These are phyloP conservation scores for Cladophialophora carrionii DNA, from an alignment of 2,329 filamentous ascomycete genomes.

Conservation along the genomic window DNA sequence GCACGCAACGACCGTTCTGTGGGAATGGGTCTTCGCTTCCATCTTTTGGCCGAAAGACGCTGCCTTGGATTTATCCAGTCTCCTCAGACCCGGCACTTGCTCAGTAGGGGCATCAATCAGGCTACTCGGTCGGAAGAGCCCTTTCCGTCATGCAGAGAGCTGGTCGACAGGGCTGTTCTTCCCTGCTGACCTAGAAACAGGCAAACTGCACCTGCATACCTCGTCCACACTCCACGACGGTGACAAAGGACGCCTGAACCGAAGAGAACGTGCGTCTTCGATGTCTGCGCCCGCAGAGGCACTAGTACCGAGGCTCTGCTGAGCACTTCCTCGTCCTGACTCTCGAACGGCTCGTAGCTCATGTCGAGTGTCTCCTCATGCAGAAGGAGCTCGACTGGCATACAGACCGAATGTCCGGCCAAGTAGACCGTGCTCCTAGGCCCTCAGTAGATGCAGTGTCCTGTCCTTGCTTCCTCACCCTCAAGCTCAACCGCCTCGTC, in stretches of 20 bases:
- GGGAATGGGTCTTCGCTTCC: background rate
- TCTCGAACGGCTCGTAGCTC: background rate
- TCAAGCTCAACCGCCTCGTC: background rate
- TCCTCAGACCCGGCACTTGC: background rate
- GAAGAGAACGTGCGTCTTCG: background rate
- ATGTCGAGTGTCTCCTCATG: background rate
- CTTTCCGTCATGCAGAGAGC: too few species aligned
- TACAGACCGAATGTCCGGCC: background rate
- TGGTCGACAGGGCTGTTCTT: too few species aligned
- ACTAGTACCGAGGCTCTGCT: background rate
- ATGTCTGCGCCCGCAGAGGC: background rate
- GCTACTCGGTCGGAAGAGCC: too few species aligned
- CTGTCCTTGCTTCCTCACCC: background rate
- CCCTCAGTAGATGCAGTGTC: background rate
- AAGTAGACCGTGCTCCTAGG: background rate
- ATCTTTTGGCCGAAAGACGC: background rate
- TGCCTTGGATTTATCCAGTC: background rate
- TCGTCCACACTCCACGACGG: background rate
- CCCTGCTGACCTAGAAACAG: background rate
- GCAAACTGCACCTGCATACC: background rate
- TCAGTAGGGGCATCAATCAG: background rate
- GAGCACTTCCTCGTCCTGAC: background rate
- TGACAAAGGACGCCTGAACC: background rate
- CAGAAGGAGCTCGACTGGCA: background rate
- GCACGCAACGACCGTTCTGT: background rate